These are phyloP conservation scores for Podospora fimiseda DNA, from an alignment of 495 filamentous ascomycete species.

Conservation along the genomic window DNA sequence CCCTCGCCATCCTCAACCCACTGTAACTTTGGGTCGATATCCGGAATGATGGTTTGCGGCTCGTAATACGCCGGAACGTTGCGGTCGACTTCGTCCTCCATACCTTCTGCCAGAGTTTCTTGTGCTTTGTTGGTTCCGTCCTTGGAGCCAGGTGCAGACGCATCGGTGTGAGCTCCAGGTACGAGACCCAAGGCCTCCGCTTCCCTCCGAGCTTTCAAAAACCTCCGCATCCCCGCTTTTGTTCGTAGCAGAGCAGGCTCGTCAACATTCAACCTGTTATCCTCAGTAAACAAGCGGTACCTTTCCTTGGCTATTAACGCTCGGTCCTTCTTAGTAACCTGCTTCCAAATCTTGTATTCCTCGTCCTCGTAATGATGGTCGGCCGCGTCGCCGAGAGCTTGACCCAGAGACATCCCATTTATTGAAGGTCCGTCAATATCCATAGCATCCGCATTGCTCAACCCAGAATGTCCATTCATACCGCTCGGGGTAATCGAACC, in stretches of 20 bases:
- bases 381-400: conserved; percentile 46
- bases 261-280: conserved; percentile 76
- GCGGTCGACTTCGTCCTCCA: conserved; percentile 75
- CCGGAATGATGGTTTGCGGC: conserved; percentile 75
- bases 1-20: conserved; percentile 88
- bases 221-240: conserved; percentile 60
- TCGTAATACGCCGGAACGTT: conserved; percentile 92
- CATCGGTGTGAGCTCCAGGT: conserved; percentile 36
- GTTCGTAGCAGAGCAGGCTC: conserved; percentile 80
- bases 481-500: conserved; percentile 72
- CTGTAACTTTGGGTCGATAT: conserved; percentile 63
- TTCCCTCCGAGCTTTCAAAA: conserved; percentile 65
- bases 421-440: conserved; percentile 70
- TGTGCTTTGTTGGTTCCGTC: conserved; percentile 39
- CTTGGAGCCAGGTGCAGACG: conserved; percentile 33
- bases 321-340: conserved; percentile 93
- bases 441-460: conserved; percentile 72
- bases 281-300: conserved; percentile 69
- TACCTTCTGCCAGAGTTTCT: conserved; percentile 84
- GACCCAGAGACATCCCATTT: conserved; percentile 51
- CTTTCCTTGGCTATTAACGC: conserved; percentile 75
- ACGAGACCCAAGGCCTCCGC: conserved; percentile 40
- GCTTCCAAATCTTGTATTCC: conserved; percentile 97
- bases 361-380: conserved; percentile 63
- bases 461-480: conserved; percentile 57